These are phyloP conservation scores for Saccharum officinarum DNA, from an alignment of 176 grass and related monocot genomes.

Conservation along the genomic window DNA sequence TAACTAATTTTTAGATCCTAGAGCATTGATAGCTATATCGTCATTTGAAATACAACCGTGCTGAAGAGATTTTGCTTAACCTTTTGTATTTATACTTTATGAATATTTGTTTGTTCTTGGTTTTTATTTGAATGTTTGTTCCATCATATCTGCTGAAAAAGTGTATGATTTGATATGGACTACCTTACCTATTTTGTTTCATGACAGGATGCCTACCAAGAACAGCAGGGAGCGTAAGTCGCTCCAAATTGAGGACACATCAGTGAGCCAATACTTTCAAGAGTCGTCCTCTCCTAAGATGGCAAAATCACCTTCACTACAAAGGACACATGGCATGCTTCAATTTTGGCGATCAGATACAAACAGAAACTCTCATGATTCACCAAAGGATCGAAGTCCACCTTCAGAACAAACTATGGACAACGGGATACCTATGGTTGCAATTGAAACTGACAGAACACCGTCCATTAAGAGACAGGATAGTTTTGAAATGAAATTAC, in stretches of 20 bases:
- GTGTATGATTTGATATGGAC: slow-evolving; percentile 10
- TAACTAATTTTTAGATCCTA: not conserved
- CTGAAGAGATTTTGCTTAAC: slow-evolving; percentile 18
- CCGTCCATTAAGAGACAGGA: slow-evolving; percentile 95
- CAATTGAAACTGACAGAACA: slow-evolving; percentile 66
- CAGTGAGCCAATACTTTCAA: slow-evolving; percentile 54
- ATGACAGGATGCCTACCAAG: slow-evolving; percentile 81
- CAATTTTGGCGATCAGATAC: slow-evolving; percentile 64
- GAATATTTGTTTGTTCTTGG: not conserved
- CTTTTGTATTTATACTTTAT: not conserved
- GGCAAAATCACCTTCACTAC: slow-evolving; percentile 96
- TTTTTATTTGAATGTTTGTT: not conserved
- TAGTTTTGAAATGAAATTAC: slow-evolving; percentile 85
- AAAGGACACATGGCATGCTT: slow-evolving; percentile 75
- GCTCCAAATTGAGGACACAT: slow-evolving; percentile 72
- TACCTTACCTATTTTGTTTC: slow-evolving; percentile 27
- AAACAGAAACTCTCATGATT: slow-evolving; percentile 82
- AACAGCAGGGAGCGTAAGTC: slow-evolving; percentile 61
- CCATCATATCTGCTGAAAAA: not conserved
- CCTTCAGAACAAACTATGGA: slow-evolving; percentile 67
- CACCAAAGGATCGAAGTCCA: slow-evolving; percentile 82
- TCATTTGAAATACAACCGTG: not conserved
- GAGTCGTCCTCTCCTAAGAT: slow-evolving; percentile 89
- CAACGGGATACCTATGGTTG: slow-evolving; percentile 55
- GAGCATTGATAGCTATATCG: slow-evolving; percentile 14